Conservation (phyloP, 257 asterid genomes). For the Petunia axillaris region DNA sequence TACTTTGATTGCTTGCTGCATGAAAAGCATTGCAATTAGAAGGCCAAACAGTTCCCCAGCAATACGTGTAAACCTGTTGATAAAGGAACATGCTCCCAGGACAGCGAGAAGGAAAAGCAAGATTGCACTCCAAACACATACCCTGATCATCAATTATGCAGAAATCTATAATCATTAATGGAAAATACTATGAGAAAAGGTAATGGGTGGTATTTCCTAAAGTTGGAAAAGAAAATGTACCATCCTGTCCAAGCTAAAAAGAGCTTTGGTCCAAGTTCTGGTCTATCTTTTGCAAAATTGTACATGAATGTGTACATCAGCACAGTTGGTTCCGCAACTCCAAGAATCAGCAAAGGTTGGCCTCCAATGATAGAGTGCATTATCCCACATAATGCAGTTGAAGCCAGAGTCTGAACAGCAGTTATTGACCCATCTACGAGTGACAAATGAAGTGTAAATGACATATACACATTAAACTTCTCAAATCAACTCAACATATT, state of each 20-base stretch:
- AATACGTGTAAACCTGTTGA: constrained; percentile 35
- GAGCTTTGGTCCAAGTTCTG: constrained; percentile 34
- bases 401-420: constrained; percentile 37
- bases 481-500: background rate
- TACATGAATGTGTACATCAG: constrained; percentile 39
- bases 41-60: constrained; percentile 40
- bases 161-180: too few relatives aligned
- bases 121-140: constrained; percentile 63
- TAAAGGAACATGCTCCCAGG: constrained; percentile 56
- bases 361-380: constrained; percentile 39
- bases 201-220: background rate
- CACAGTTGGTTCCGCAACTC: constrained; percentile 42
- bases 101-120: constrained; percentile 58
- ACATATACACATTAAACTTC: background rate
- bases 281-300: constrained; percentile 37
- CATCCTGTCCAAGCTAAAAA: constrained; percentile 40
- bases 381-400: constrained; percentile 39
- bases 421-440: constrained; percentile 31
- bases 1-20: constrained; percentile 38
- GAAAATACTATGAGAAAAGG: background rate
- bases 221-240: constrained; percentile 15
- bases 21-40: constrained; percentile 39
- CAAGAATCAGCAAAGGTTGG: constrained; percentile 35
- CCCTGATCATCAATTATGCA: constrained; percentile 39
- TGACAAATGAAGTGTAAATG: background rate